Evolutionary conservation across 768 basidiomycete species (phyloP), one percentile per base, ranked within the genome.

Genomic region (Phanerodontia chrysosporium): DNA sequence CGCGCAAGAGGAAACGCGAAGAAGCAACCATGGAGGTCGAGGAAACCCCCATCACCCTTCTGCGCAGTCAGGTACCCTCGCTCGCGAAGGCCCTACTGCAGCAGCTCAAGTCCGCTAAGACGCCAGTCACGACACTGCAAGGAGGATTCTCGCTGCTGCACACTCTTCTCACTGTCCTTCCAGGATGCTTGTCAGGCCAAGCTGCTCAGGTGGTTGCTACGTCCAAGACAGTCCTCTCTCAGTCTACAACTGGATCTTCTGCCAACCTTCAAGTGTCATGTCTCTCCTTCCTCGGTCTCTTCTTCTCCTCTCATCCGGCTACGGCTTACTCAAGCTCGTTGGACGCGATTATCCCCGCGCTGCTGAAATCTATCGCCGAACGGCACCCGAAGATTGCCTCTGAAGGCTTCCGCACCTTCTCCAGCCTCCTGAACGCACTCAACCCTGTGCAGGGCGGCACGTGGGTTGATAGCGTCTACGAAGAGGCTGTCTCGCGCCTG

Each of bases 311-410:
- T 66, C 82, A 95, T 67, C 70, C 83, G 52, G 78, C 86, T 0
- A 69, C 81, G 3, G 77, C 82, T 0, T 95, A 87, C 68, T 70
- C 75, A 1, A 66, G 75, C 24, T 80, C 83, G 12, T 79, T 98
- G n/a, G 74, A 85, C 1, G 76, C 76, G 16, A 76, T 98, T 36
- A 87, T 87, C 0, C 85, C 90, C 1, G 83, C 86, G 14, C 81
- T 98, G 39, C 81, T 95, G 44, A 84, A 83, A 57, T 84, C 87
- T 10, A 77, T 92, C 49, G 75, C 76, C 21, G 95, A 98, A 71
- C 86, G 88, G 64, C 91, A 95, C 68, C 95, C 95, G 35, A 87
- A 93, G 60, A 83, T 98, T 60, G 88, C 86, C 5, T 86, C 93
- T 2, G 93, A 95, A 66, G 83, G 93, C 0, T 94, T 98, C 80